Percentiles rank a stretch among this genome's conserved stretches.
Conservation (phyloP, 257 asterid genomes). For the Nicotiana undulata region DNA sequence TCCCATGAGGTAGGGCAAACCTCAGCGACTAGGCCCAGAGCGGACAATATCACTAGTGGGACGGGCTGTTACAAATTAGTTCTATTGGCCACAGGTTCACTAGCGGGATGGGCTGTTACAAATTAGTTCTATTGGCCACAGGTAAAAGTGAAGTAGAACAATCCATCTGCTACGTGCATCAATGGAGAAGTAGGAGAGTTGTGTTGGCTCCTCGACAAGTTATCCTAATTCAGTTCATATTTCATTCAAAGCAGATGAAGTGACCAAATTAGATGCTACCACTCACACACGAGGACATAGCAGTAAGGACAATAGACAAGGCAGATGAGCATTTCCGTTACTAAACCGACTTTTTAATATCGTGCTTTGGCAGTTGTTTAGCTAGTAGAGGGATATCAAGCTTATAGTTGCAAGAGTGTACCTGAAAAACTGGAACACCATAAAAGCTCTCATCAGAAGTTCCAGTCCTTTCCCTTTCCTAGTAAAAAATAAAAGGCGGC, state of each 20-base stretch:
- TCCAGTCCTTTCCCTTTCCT: constrained; percentile 62
- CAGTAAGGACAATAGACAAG: not conserved
- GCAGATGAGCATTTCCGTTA: not conserved
- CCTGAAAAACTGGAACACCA: constrained; percentile 98
- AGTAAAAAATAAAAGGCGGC: constrained; percentile 11
- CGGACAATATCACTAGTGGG: too few species aligned
- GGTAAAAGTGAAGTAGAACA: too few species aligned
- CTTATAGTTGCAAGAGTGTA: constrained; percentile 5
- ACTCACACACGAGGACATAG: not conserved
- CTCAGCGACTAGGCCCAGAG: too few species aligned
- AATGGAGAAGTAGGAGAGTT: too few species aligned
- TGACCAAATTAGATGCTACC: not conserved
- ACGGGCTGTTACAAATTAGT: too few species aligned
- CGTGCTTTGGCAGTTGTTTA: not conserved
- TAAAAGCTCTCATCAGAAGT: constrained; percentile 47
- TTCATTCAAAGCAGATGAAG: not conserved
- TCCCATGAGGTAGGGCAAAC: too few species aligned
- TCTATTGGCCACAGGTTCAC: too few species aligned
- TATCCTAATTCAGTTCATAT: not conserved
- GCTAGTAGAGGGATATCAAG: not conserved
- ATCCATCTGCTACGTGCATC: too few species aligned
- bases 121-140: too few species aligned
- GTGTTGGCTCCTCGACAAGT: too few species aligned
- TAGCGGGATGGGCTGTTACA: too few species aligned
- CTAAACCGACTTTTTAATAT: not conserved